Evolutionary conservation across 345 rosid genomes (phyloP), one percentile per base, ranked within the genome.

Genomic region (Dipteronia dyeriana): DNA sequence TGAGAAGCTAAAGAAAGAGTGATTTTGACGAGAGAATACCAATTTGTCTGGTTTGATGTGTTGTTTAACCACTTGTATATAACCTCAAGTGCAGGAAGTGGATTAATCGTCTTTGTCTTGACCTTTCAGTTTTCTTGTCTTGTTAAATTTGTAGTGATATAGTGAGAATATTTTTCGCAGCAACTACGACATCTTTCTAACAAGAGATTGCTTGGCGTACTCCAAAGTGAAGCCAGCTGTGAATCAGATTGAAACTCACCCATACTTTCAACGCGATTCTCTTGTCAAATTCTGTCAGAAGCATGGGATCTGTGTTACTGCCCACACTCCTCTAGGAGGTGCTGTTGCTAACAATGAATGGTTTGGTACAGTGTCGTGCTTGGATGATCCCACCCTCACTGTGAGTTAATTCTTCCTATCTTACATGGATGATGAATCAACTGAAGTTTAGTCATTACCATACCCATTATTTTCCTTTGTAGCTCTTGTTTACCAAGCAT

Each of bases 191-290:
- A 84, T 95, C 75, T 95, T 89, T 83, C 84, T 95, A 51, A 89
- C 97, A 3, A 90, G 97, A 80, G 97, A 93, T 78, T 93, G 97
- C 90, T 79, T 95, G 71, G 97, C 98, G 53, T 93, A 91, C 87
- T 88, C 97, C 67, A 95, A 92, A 82, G 86, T 95, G 83, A 95
- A 95, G 83, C 98, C 98, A 9, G 97, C 94, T n/a, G 98, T 95
- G 75, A 95, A 95, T 85, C 98, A 95, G 86, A 85, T 95, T 1
- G 97, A 95, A 83, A 90, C 94, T 9, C 97, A 93, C 70, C 97
- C 97, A 49, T 95, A 93, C 85, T 95, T 95, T 74, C 98, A 95
- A 78, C 95, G 98, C 0, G 94, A 93, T 3, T 93, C 87, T 14
- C 97, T 93, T 43, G 93, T 95, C 60, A 93, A 91, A 65, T 93